phyloP scores from a whole-genome alignment of 768 basidiomycete genomes.

The Termitomyces sp. region DNA sequence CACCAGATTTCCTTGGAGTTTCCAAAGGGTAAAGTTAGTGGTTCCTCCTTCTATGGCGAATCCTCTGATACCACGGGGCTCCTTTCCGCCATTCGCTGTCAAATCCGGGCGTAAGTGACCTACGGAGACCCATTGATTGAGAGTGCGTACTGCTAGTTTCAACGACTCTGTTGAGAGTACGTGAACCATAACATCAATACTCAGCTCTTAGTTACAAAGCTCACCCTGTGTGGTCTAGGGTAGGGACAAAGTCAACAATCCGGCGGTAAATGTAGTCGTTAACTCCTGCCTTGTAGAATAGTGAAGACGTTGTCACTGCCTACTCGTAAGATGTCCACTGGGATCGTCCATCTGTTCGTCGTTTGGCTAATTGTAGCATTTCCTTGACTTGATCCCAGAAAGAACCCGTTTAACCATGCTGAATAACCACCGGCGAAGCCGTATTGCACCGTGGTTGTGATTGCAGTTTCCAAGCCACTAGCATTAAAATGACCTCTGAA shows the following conservation, averaged over 20 bases:
- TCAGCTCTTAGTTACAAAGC: neutral
- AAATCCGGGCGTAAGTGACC: neutral
- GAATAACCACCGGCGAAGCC: slow-evolving; percentile 50
- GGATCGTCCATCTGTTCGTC: slow-evolving; percentile 37
- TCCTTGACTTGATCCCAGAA: slow-evolving; percentile 45
- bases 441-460: slow-evolving; percentile 42
- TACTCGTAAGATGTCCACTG: slow-evolving; percentile 26
- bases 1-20: slow-evolving; percentile 37
- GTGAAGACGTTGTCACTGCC: slow-evolving; percentile 39
- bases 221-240: slow-evolving; percentile 47
- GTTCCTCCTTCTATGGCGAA: slow-evolving; percentile 37
- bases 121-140: neutral
- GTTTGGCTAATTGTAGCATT: slow-evolving; percentile 36
- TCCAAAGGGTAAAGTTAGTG: slow-evolving; percentile 34
- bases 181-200: neutral
- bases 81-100: slow-evolving; percentile 43
- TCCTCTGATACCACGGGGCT: slow-evolving; percentile 44
- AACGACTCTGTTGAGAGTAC: slow-evolving; percentile 26
- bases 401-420: slow-evolving; percentile 43
- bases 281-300: slow-evolving; percentile 26
- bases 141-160: slow-evolving; percentile 41
- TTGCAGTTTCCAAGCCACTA: slow-evolving; percentile 40
- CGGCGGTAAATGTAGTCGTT: no score
- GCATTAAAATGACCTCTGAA: slow-evolving; percentile 52
- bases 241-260: neutral